phyloP scores from a whole-genome alignment of 108 stramenopile species.

The Discostella stelligeroides region DNA sequence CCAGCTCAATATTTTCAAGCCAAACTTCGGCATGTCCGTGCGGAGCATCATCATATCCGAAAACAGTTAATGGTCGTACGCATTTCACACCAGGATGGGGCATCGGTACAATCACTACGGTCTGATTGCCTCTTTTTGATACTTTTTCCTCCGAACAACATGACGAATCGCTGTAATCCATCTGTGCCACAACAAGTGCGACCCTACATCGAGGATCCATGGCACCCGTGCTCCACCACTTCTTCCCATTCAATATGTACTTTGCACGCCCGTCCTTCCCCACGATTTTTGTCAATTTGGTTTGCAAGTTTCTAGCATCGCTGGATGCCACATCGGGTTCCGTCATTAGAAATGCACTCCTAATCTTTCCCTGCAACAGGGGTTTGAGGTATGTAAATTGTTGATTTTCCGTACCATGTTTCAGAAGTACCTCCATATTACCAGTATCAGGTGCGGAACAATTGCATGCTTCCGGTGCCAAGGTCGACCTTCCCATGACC shows the following conservation, averaged over 20 bases:
- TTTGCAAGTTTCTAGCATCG: slow-evolving; percentile 93
- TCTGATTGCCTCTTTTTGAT: slow-evolving; percentile 59
- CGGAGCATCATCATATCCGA: slow-evolving; percentile 97
- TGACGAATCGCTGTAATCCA: slow-evolving; percentile 52
- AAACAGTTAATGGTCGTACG: slow-evolving; percentile 87
- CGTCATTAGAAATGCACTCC: slow-evolving; percentile 95
- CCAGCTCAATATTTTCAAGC: slow-evolving; percentile 56
- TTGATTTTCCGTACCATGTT: slow-evolving; percentile 83
- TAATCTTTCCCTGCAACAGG: slow-evolving; percentile 79
- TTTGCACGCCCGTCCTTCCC: slow-evolving; percentile 20
- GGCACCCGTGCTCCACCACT: slow-evolving; percentile 95
- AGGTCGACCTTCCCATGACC: slow-evolving; percentile 82
- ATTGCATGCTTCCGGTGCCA: slow-evolving; percentile 95
- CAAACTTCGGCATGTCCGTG: slow-evolving; percentile 91
- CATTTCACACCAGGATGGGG: slow-evolving; percentile 76
- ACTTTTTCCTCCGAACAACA: slow-evolving; percentile 5
- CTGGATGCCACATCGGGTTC: slow-evolving; percentile 91
- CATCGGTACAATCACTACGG: slow-evolving; percentile 81
- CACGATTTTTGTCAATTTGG: slow-evolving; percentile 49
- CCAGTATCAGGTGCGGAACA: slow-evolving; percentile 97
- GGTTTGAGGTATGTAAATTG: slow-evolving; percentile 74
- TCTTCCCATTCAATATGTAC: slow-evolving; percentile 81
- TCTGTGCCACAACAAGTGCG: slow-evolving; percentile 85
- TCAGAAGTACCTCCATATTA: slow-evolving; percentile 96
- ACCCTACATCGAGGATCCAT: slow-evolving; percentile 92